These are phyloP conservation scores for Hamiltosporidium tvaerminnensis DNA, from an alignment of 371 early-diverging fungal species.

Conservation along the genomic window DNA sequence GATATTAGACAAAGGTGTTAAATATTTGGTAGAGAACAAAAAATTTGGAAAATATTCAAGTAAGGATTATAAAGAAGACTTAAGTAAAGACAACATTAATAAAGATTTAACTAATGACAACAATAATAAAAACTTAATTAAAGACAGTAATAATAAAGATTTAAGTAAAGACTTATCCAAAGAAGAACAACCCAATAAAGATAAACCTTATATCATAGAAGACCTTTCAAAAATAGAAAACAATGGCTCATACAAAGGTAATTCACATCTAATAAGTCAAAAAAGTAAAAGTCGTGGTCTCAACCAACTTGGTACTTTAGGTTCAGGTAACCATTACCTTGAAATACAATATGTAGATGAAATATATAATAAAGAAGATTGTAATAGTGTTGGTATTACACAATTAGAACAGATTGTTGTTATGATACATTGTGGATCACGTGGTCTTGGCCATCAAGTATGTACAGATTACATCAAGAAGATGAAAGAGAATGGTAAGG, in stretches of 20 bases:
- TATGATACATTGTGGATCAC: slow-evolving; percentile 49
- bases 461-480: slow-evolving; percentile 25
- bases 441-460: slow-evolving; percentile 47
- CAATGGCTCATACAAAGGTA: slow-evolving; percentile 27
- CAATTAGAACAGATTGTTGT: slow-evolving; percentile 34
- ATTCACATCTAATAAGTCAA: slow-evolving; percentile 28
- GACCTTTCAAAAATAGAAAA: slow-evolving; percentile 30
- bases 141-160: neutral
- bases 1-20: neutral
- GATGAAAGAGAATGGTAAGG: neutral
- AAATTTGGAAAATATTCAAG: neutral
- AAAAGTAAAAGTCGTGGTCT: slow-evolving; percentile 37
- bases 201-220: neutral
- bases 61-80: neutral
- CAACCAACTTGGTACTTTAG: slow-evolving; percentile 44
- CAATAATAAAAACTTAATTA: neutral
- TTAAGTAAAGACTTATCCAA: neutral
- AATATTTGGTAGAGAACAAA: neutral
- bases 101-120: neutral
- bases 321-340: slow-evolving; percentile 53
- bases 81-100: neutral
- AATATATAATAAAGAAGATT: slow-evolving; percentile 33
- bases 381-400: slow-evolving; percentile 19
- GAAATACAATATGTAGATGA: slow-evolving; percentile 49
- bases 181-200: neutral